These are phyloP conservation scores for Hibiscus syriacus DNA, from an alignment of 345 rosid species.

Conservation along the genomic window DNA sequence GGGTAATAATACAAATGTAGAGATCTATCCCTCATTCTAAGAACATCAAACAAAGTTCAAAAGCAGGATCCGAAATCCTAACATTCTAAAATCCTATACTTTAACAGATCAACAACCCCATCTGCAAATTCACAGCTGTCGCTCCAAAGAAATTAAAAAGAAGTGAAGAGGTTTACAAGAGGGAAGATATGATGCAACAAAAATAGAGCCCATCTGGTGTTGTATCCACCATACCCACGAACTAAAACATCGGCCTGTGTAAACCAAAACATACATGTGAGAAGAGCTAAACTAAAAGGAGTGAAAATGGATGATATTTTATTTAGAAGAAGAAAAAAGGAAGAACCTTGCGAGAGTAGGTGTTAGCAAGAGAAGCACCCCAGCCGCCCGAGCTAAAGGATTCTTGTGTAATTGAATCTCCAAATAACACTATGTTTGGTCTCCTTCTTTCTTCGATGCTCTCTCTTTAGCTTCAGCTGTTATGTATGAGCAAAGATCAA, in stretches of 20 bases:
- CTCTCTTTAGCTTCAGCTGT: too few relatives aligned
- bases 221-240: conserved; percentile 96
- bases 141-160: background rate
- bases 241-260: conserved; percentile 63
- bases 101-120: too few relatives aligned
- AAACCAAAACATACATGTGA: background rate
- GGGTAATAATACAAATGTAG: too few relatives aligned
- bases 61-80: too few relatives aligned
- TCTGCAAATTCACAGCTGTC: background rate
- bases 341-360: conserved; percentile 73
- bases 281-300: background rate
- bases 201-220: conserved; percentile 89
- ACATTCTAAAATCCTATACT: too few relatives aligned
- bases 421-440: conserved; percentile 74
- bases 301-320: background rate
- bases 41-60: background rate
- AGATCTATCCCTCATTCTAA: background rate
- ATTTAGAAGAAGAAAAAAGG: background rate
- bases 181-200: conserved; percentile 71
- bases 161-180: conserved; percentile 27
- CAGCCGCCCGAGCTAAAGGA: conserved; percentile 79
- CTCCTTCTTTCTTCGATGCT: conserved; percentile 39
- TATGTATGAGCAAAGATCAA: too few relatives aligned
- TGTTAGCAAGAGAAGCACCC: conserved; percentile 78
- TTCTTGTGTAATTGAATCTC: conserved; percentile 81